Evolutionary conservation across 2,329 filamentous ascomycete species (phyloP), one percentile per base, ranked within the genome.

Genomic region (Colletotrichum karsti): DNA sequence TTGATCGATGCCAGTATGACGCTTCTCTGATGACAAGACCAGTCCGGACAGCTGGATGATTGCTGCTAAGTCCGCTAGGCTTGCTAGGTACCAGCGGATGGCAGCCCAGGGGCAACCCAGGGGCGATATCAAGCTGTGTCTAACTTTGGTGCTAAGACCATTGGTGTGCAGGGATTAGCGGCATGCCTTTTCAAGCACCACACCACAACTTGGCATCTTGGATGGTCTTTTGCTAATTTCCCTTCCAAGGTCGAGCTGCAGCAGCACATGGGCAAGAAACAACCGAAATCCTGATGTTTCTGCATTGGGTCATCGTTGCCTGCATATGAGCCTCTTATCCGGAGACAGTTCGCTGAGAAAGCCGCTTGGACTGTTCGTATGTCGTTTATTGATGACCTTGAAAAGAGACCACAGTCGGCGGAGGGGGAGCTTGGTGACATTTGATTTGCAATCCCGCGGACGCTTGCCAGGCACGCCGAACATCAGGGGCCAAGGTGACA

Each of bases 201-300:
- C 60, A 67, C 60, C 30, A 58, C 53, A 22, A 33, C 60, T 59
- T 67, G 60, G 64, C 64, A 67, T 54, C 64, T 64, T 67, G 64
- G 60, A 64, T 58, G 53, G 64, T 54, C 60, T 67, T 63, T 64
- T 58, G 64, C 33, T 67, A 67, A 67, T 67, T 67, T 64, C 64
- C 64, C 60, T 64, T 67, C 60, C 64, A 64, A 67, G 64, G 64
- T 67, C 48, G 53, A 54, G 60, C 63, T 64, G 64, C 64, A 67
- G 64, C 64, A 64, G 46, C 60, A 64, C 46, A 65, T 53, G 50
- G 57, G 46, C 57, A 48, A 55, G n/a, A 64, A 53, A 59, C 54
- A 44, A 59, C 4, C 59, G 44, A 53, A 58, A 64, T 64, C 46
- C 60, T 64, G 64, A 41, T 59, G 64, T 37, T 67, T 39, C 60